Percentiles rank a stretch among this genome's conserved stretches.
phyloP scores from a whole-genome alignment of 2,329 filamentous ascomycete species.

The Fusarium concolor region DNA sequence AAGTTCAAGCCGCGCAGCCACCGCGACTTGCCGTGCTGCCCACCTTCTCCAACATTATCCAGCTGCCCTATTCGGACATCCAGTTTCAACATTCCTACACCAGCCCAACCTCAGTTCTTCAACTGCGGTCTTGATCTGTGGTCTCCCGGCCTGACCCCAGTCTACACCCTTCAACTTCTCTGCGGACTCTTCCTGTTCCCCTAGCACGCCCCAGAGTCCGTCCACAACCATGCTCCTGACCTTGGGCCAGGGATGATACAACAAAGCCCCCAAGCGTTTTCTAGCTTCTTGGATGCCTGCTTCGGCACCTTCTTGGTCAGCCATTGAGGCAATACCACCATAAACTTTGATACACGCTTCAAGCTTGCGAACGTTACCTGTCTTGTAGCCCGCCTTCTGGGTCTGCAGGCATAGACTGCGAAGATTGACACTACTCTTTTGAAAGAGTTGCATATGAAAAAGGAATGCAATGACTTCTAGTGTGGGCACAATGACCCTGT shows the following conservation, averaged over 20 bases:
- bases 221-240: slow-evolving; percentile 72
- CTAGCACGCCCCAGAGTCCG: slow-evolving; percentile 65
- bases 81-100: slow-evolving; percentile 34
- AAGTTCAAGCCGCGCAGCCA: slow-evolving; percentile 19
- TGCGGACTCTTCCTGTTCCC: slow-evolving; percentile 45
- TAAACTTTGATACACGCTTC: slow-evolving; percentile 86
- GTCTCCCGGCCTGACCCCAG: slow-evolving; percentile 67
- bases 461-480: slow-evolving; percentile 84
- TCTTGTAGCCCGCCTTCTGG: slow-evolving; percentile 86
- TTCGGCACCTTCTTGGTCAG: slow-evolving; percentile 27
- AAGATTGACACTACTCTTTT: slow-evolving; percentile 56
- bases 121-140: slow-evolving; percentile 57
- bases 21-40: slow-evolving; percentile 1
- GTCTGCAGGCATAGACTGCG: slow-evolving; percentile 74
- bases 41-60: slow-evolving; percentile 11
- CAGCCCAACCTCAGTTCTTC: slow-evolving; percentile 55
- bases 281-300: slow-evolving; percentile 64
- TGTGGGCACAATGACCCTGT: slow-evolving; percentile 79
- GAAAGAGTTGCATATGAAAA: slow-evolving; percentile 70
- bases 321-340: slow-evolving; percentile 68
- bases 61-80: slow-evolving; percentile 23
- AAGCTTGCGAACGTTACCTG: slow-evolving; percentile 83
- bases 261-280: slow-evolving; percentile 76
- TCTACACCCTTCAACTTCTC: slow-evolving; percentile 64
- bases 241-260: slow-evolving; percentile 85